Conservation (phyloP, 23 red algal species). For the Chondrus crispus region DNA sequence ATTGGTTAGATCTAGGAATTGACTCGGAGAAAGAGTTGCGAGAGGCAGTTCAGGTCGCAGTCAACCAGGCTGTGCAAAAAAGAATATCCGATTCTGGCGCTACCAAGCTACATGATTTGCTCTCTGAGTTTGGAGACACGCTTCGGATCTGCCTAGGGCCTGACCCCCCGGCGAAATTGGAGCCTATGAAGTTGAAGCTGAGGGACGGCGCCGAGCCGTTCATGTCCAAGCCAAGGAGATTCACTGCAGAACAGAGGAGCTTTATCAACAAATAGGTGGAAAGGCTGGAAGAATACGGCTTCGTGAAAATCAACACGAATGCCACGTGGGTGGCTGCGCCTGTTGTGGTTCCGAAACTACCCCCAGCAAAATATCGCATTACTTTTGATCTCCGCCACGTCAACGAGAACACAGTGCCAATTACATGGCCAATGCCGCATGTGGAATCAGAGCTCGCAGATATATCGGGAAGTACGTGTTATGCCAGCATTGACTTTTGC, state of each 20-base stretch:
- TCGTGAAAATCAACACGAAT: neutral
- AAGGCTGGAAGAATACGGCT: neutral
- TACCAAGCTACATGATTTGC: neutral
- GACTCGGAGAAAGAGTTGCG: neutral
- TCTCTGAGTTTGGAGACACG: neutral
- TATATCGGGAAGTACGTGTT: neutral
- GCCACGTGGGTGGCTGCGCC: neutral
- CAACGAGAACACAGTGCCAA: neutral
- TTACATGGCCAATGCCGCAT: neutral
- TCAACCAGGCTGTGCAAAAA: neutral
- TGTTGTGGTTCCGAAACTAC: neutral
- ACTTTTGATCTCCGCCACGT: neutral
- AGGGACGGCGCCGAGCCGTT: neutral
- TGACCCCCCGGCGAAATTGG: neutral
- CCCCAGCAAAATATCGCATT: neutral
- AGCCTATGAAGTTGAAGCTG: neutral
- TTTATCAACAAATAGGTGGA: neutral
- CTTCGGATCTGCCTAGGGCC: neutral
- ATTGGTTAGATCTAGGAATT: neutral
- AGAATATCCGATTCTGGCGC: neutral
- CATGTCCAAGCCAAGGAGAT: neutral
- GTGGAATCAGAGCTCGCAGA: neutral
- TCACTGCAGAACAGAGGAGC: neutral
- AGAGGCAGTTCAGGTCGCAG: neutral
- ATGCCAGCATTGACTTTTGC: neutral